Percentiles rank a stretch among this genome's conserved stretches.
phyloP scores from a whole-genome alignment of 208 protist species.

The Acanthamoeba lenticulata region DNA sequence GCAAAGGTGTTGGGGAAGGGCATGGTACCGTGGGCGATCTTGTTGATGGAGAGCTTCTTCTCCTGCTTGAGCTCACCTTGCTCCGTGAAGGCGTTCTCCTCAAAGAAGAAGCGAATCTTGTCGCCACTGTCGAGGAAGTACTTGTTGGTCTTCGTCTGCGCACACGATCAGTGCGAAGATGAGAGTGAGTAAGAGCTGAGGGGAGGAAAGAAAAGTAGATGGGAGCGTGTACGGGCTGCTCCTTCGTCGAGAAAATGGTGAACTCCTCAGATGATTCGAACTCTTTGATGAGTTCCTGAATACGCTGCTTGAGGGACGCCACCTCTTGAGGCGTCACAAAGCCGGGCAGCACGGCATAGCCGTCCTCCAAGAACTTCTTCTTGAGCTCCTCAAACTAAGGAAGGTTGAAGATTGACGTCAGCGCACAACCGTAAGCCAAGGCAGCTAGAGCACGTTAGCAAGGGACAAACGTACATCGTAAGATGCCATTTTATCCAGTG shows the following conservation, averaged over 20 bases:
- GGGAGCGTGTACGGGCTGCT: constrained; percentile 11
- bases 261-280: constrained; percentile 27
- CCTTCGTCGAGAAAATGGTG: constrained; percentile 64
- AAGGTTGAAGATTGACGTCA: neutral
- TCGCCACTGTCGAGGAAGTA: constrained; percentile 84
- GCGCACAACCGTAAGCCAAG: too few relatives aligned
- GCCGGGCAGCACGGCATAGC: constrained; percentile 52
- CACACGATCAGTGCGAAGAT: neutral
- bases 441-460: neutral
- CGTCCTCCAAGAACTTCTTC: constrained; percentile 44
- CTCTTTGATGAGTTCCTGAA: constrained; percentile 59
- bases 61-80: constrained; percentile 71
- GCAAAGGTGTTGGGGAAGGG: neutral
- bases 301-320: neutral
- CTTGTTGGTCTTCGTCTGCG: constrained; percentile 73
- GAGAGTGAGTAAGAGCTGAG: neutral
- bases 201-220: neutral
- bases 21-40: constrained; percentile 82
- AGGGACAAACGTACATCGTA: neutral
- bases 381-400: neutral
- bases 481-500: neutral
- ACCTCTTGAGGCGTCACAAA: constrained; percentile 45
- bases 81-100: constrained; percentile 78
- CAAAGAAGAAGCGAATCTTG: constrained; percentile 87
- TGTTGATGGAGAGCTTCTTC: constrained; percentile 82